Base-by-base conservation (phyloP, 1,284 basidiomycete species). In the Testicularia cyperi region DNA sequence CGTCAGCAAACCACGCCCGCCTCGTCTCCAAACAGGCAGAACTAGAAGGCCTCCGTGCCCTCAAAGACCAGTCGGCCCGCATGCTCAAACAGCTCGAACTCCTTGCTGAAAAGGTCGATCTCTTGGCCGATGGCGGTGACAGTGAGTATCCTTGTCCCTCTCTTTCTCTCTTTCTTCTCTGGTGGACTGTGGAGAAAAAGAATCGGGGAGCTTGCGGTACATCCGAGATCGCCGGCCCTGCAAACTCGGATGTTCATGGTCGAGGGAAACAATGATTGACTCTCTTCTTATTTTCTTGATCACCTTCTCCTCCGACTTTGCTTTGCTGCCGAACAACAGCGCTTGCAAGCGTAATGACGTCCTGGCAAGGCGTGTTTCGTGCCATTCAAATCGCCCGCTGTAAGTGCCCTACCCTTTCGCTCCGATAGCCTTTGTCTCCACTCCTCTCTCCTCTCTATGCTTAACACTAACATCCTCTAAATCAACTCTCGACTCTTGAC, bases 291-390 rank as follows among this genome's bases (percentile, higher is more conserved):
- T n/a, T 19, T 28, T 15, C n/a, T n/a, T n/a, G n/a, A n/a, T n/a
- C n/a, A n/a, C n/a, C n/a, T n/a, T n/a, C n/a, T n/a, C n/a, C n/a
- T n/a, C n/a, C n/a, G n/a, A n/a, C n/a, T n/a, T n/a, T n/a, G n/a
- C n/a, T n/a, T n/a, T n/a, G n/a, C n/a, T n/a, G n/a, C n/a, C n/a
- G n/a, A n/a, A n/a, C n/a, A 6, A 16, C 20, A 73, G 70, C 68
- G n/a, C 65, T 72, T n/a, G 70, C 72, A 2, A 54, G 57, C 12
- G 72, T 74, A 5, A 65, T 73, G 65, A 39, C 54, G 2, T 65
- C 63, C 13, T 74, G 72, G 72, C 64, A 71, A 23, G 72, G 72
- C 42, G 72, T 74, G 7, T 74, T 74, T 43, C 48, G 72, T 10
- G 70, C 72, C 9, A 74, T 74, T 23, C 71, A 71, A 38, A 65